Evolutionary conservation across 495 filamentous ascomycete genomes (phyloP).

Genomic region (Neurospora sp.): DNA sequence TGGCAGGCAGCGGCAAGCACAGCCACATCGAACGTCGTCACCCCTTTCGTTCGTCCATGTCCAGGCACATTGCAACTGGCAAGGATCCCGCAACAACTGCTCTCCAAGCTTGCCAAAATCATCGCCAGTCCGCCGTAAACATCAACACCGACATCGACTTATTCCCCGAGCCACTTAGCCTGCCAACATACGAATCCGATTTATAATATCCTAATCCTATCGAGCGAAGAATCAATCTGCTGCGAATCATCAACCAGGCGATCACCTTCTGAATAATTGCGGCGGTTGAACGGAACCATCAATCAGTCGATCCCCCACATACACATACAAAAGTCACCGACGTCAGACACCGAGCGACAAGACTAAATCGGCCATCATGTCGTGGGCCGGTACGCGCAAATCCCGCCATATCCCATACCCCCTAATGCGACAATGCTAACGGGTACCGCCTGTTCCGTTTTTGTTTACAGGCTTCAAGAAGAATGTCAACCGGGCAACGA

Average conservation of each 20-base stretch:
- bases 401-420: constrained; percentile 11
- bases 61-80: not conserved
- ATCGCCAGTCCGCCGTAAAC: not conserved
- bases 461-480: constrained; percentile 80
- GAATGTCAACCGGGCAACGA: constrained; percentile 95
- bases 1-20: constrained; percentile 9
- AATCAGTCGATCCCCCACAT: not conserved
- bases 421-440: not conserved
- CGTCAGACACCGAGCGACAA: not conserved
- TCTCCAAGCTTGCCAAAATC: not conserved
- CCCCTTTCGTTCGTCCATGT: constrained; percentile 3
- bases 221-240: not conserved
- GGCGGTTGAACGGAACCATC: not conserved
- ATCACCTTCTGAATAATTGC: not conserved
- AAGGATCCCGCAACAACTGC: not conserved
- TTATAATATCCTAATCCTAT: not conserved
- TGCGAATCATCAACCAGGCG: not conserved
- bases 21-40: constrained; percentile 21
- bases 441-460: not conserved
- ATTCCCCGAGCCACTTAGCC: not conserved
- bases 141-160: not conserved
- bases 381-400: constrained; percentile 45
- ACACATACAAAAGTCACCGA: not conserved
- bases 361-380: constrained; percentile 37
- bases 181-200: not conserved